These are phyloP conservation scores for Arabidopsis hybrid DNA, from an alignment of 441 rosid genomes.

Conservation along the genomic window DNA sequence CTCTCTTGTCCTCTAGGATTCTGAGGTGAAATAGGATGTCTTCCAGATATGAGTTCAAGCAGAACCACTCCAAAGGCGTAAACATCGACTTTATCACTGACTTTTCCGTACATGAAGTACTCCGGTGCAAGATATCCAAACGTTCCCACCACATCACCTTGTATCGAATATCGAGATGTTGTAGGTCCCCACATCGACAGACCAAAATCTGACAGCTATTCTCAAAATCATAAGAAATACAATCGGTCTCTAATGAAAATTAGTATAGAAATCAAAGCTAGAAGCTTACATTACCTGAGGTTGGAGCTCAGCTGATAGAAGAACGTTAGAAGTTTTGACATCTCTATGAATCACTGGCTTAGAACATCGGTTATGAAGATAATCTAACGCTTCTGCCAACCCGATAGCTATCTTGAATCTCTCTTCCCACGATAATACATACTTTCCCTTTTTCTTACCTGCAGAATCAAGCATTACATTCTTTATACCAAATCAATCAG, in stretches of 20 bases:
- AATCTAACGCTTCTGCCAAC: slow-evolving; percentile 73
- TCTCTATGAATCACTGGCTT: slow-evolving; percentile 86
- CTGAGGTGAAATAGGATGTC: slow-evolving; percentile 58
- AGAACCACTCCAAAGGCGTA: slow-evolving; percentile 85
- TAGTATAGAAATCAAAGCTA: background rate
- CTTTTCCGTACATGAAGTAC: slow-evolving; percentile 91
- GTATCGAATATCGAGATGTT: slow-evolving; percentile 56
- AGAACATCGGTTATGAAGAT: slow-evolving; percentile 64
- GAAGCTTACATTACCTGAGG: slow-evolving; percentile 60
- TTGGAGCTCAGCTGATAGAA: slow-evolving; percentile 69
- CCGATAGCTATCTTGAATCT: slow-evolving; percentile 67
- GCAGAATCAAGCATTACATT: slow-evolving; percentile 22
- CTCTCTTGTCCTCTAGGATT: slow-evolving; percentile 64
- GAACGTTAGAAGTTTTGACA: slow-evolving; percentile 86
- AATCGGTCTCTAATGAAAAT: background rate
- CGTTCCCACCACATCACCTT: slow-evolving; percentile 78
- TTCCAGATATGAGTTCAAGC: slow-evolving; percentile 83
- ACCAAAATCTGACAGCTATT: slow-evolving; percentile 85
- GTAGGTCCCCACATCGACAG: slow-evolving; percentile 79
- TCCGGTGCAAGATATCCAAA: slow-evolving; percentile 96
- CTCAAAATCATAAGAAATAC: background rate
- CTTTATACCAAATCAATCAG: background rate
- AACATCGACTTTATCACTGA: slow-evolving; percentile 83
- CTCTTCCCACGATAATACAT: slow-evolving; percentile 61
- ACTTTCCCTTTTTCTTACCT: slow-evolving; percentile 45